Percentiles rank a stretch among this genome's conserved stretches.
phyloP scores from a whole-genome alignment of 2,329 filamentous ascomycete genomes.

The Ceratocystis colombiana region DNA sequence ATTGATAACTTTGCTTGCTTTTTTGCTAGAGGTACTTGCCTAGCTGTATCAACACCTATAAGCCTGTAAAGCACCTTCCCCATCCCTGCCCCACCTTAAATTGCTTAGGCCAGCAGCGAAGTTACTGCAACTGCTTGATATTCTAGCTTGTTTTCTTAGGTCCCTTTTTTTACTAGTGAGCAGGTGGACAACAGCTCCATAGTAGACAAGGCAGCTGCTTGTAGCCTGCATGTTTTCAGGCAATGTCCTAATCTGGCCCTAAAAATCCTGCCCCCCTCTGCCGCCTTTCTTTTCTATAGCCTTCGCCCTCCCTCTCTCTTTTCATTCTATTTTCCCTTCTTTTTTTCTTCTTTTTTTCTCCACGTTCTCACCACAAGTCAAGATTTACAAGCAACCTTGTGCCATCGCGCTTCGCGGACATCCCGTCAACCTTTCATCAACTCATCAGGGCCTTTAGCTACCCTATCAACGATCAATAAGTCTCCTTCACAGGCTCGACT shows the following conservation, averaged over 20 bases:
- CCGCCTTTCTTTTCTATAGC: slow-evolving; percentile 14
- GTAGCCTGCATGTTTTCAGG: slow-evolving; percentile 6
- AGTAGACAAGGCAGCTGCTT: slow-evolving; percentile 7
- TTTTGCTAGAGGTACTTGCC: background rate
- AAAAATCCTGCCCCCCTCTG: slow-evolving; percentile 12
- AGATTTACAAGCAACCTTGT: slow-evolving; percentile 27
- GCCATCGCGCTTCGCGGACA: slow-evolving; percentile 33
- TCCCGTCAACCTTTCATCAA: slow-evolving; percentile 34
- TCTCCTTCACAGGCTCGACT: slow-evolving; percentile 25
- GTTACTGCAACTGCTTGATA: background rate
- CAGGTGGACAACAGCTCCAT: slow-evolving; percentile 7
- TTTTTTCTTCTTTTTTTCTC: slow-evolving; percentile 29
- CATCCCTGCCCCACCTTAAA: background rate
- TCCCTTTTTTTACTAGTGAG: slow-evolving; percentile 2
- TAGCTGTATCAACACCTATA: background rate
- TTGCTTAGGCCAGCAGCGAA: background rate
- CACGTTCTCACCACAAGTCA: slow-evolving; percentile 36
- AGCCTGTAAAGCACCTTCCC: background rate
- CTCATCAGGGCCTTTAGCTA: slow-evolving; percentile 83
- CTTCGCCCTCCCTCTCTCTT: slow-evolving; percentile 28
- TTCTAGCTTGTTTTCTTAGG: slow-evolving; percentile 14
- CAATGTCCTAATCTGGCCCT: slow-evolving; percentile 11
- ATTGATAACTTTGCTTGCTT: background rate
- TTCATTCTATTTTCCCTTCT: slow-evolving; percentile 27
- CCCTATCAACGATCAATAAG: slow-evolving; percentile 44